Conservation (phyloP, 805 yeast species). For the Wilhelminamyces savonicus region DNA sequence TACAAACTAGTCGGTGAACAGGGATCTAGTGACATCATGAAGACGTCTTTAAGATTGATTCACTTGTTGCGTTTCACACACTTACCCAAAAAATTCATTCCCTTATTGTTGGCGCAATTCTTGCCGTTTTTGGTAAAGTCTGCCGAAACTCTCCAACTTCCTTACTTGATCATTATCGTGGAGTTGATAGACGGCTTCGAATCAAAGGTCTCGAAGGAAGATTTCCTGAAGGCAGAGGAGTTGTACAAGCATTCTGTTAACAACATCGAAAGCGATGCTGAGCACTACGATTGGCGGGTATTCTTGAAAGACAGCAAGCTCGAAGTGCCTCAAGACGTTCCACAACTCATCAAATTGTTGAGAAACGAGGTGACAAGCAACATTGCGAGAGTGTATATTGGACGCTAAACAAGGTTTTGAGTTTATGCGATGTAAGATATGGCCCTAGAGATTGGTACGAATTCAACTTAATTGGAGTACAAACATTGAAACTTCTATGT, state of each 20-base stretch:
- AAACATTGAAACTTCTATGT: too few relatives aligned
- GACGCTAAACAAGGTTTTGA: slow-evolving; percentile 1
- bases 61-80: slow-evolving; percentile 40
- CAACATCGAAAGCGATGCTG: slow-evolving; percentile 9
- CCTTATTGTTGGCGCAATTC: slow-evolving; percentile 44
- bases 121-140: slow-evolving; percentile 30
- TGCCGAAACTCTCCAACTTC: slow-evolving; percentile 10
- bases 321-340: slow-evolving; percentile 19
- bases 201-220: slow-evolving; percentile 13
- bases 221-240: slow-evolving; percentile 21
- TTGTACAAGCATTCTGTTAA: slow-evolving; percentile 25
- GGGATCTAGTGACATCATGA: slow-evolving; percentile 15
- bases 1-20: slow-evolving; percentile 8
- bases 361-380: slow-evolving; percentile 27
- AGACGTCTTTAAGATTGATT: slow-evolving; percentile 40
- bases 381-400: slow-evolving; percentile 30
- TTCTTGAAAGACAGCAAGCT: slow-evolving; percentile 9
- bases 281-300: slow-evolving; percentile 33
- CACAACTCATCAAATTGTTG: slow-evolving; percentile 17
- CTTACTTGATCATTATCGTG: slow-evolving; percentile 18
- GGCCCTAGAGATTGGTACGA: too few relatives aligned
- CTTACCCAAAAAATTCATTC: slow-evolving; percentile 43
- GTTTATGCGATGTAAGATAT: too few relatives aligned
- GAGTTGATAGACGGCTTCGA: slow-evolving; percentile 36
- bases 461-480: too few relatives aligned